phyloP scores from a whole-genome alignment of 1,284 basidiomycete genomes.

The Ustilago cynodontis region DNA sequence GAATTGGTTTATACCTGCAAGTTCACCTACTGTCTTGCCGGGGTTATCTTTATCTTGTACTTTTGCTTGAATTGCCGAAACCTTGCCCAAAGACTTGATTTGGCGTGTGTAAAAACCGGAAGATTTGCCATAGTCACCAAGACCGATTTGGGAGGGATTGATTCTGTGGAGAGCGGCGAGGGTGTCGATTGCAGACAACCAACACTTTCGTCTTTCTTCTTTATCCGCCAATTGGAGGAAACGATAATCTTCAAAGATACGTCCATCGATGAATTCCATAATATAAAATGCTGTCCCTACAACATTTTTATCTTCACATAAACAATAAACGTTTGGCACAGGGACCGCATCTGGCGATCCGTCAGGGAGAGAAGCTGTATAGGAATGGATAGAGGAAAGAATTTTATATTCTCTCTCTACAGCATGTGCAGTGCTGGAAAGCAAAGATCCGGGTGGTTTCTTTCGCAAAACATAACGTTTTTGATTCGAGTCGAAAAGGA shows the following conservation, averaged over 20 bases:
- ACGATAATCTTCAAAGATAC: conserved; percentile 87
- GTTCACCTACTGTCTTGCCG: conserved; percentile 72
- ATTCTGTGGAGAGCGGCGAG: conserved; percentile 82
- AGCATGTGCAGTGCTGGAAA: conserved; percentile 91
- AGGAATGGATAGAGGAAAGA: conserved; percentile 74
- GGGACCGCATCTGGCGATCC: conserved; percentile 75
- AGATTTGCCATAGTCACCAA: conserved; percentile 82
- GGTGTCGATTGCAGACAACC: conserved; percentile 71
- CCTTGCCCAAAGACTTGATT: conserved; percentile 82
- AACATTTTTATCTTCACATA: conserved; percentile 78
- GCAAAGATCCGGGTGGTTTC: conserved; percentile 87
- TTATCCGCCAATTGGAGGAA: conserved; percentile 73
- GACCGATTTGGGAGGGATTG: conserved; percentile 77
- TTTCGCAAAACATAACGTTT: conserved; percentile 87
- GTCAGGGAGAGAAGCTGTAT: conserved; percentile 30
- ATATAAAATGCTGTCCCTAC: conserved; percentile 93
- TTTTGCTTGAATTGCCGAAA: conserved; percentile 80
- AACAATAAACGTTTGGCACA: conserved; percentile 83
- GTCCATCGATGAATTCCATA: conserved; percentile 88
- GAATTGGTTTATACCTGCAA: conserved; percentile 81
- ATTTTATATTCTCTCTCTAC: conserved; percentile 91
- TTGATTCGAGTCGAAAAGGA: conserved; percentile 75
- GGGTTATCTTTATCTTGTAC: conserved; percentile 77
- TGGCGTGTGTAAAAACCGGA: conserved; percentile 90
- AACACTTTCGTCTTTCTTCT: conserved; percentile 78